phyloP scores from a whole-genome alignment of 192 early-diverging fungal genomes.

The Linnemannia schmuckeri region DNA sequence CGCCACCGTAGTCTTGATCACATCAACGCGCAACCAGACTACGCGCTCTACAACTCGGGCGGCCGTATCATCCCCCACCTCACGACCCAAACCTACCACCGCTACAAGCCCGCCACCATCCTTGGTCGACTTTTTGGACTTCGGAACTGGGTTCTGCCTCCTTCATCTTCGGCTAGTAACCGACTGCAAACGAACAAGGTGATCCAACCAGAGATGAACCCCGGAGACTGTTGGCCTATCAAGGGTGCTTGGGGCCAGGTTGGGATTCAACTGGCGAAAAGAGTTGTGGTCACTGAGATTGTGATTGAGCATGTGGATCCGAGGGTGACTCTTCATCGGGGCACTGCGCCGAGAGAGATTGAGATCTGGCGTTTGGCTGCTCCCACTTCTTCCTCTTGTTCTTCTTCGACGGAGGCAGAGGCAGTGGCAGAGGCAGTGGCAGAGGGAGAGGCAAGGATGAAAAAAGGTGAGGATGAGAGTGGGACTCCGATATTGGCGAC shows the following conservation, averaged over 20 bases:
- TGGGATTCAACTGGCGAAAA: constrained; percentile 67
- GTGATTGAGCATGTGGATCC: constrained; percentile 77
- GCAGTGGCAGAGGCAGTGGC: no score
- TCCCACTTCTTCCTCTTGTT: constrained; percentile 19
- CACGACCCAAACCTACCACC: constrained; percentile 67
- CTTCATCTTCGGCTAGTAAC: background rate
- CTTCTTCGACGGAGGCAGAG: constrained; percentile 30
- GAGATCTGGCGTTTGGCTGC: constrained; percentile 71
- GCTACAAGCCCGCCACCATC: constrained; percentile 16
- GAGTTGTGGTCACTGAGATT: constrained; percentile 68
- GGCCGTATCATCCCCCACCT: constrained; percentile 67
- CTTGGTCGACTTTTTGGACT: constrained; percentile 30
- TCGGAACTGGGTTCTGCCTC: background rate
- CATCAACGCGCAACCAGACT: constrained; percentile 64
- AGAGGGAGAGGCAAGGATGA: no score
- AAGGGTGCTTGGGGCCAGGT: constrained; percentile 68
- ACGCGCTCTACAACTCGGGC: constrained; percentile 73
- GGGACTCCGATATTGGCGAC: constrained; percentile 20
- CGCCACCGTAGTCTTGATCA: background rate
- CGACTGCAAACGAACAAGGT: constrained; percentile 32
- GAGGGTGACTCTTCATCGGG: constrained; percentile 62
- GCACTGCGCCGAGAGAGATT: constrained; percentile 73
- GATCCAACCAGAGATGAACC: constrained; percentile 59
- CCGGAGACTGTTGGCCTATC: constrained; percentile 84
- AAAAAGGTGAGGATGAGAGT: background rate